Evolutionary conservation across 2,329 filamentous ascomycete genomes (phyloP).

Genomic region (Epichloe gansuensis): DNA sequence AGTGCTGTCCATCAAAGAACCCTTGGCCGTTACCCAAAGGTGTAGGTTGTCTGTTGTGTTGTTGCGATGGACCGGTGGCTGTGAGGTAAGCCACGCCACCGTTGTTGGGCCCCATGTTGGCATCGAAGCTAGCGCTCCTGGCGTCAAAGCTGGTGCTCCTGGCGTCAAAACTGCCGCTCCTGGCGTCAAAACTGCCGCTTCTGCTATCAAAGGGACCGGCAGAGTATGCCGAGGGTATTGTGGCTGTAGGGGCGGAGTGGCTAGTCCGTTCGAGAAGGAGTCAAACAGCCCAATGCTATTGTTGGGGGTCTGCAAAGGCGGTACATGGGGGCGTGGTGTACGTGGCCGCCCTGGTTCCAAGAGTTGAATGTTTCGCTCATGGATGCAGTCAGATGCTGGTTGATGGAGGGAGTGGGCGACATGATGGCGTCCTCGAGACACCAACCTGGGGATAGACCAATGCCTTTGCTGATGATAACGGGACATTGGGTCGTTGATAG

Average conservation of each 20-base stretch:
- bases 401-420: conserved; percentile 38
- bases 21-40: conserved; percentile 15
- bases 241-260: conserved; percentile 45
- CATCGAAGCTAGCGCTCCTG: conserved; percentile 18
- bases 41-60: conserved; percentile 14
- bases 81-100: conserved; percentile 21
- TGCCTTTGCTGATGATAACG: conserved; percentile 41
- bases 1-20: conserved; percentile 22
- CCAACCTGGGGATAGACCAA: conserved; percentile 24
- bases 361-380: conserved; percentile 47
- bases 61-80: conserved; percentile 13
- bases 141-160: conserved; percentile 5
- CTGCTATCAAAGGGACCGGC: conserved; percentile 9
- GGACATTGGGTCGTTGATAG: conserved; percentile 47
- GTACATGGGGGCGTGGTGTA: conserved; percentile 16
- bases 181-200: conserved; percentile 28
- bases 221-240: conserved; percentile 35
- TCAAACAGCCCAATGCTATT: conserved; percentile 32
- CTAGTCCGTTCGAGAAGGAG: conserved; percentile 39
- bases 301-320: conserved; percentile 21
- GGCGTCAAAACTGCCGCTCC: conserved; percentile 28
- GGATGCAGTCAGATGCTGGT: conserved; percentile 39
- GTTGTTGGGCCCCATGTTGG: conserved; percentile 18
- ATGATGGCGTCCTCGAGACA: conserved; percentile 34
- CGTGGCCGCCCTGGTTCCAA: conserved; percentile 27